These are phyloP conservation scores for Venustampulla echinocandica DNA, from an alignment of 495 filamentous ascomycete species.

Conservation along the genomic window DNA sequence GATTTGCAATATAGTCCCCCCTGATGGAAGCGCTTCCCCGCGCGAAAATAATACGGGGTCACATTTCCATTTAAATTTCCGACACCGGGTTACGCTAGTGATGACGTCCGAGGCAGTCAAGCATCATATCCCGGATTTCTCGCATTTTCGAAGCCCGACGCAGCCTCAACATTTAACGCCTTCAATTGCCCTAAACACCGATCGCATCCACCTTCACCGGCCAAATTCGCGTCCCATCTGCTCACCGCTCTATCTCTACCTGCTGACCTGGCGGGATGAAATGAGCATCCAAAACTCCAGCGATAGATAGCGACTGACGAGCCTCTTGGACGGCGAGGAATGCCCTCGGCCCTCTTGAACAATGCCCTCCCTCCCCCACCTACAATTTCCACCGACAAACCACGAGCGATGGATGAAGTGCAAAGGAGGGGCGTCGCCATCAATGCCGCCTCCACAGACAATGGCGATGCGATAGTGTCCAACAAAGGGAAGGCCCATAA, in stretches of 20 bases:
- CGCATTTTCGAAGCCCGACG: too few relatives aligned
- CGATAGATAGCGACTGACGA: slow-evolving; percentile 11
- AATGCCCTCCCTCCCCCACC: slow-evolving; percentile 33
- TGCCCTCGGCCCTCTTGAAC: slow-evolving; percentile 40
- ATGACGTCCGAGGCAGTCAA: slow-evolving; percentile 21
- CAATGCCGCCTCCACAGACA: slow-evolving; percentile 23
- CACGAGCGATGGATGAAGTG: slow-evolving; percentile 25
- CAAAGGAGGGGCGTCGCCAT: slow-evolving; percentile 21
- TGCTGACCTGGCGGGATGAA: not conserved
- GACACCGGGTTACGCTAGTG: slow-evolving; percentile 13
- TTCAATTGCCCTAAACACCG: too few relatives aligned
- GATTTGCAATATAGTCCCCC: too few relatives aligned
- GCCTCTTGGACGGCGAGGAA: slow-evolving; percentile 27
- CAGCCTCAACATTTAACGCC: not conserved
- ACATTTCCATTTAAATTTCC: slow-evolving; percentile 7
- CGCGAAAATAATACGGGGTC: not conserved
- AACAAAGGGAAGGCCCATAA: slow-evolving; percentile 46
- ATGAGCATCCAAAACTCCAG: slow-evolving; percentile 5
- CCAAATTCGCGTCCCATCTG: too few relatives aligned
- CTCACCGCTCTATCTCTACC: too few relatives aligned
- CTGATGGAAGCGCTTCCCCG: not conserved
- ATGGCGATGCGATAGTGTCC: slow-evolving; percentile 16
- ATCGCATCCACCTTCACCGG: too few relatives aligned
- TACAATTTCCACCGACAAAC: slow-evolving; percentile 32
- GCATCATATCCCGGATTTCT: too few relatives aligned